Conservation (phyloP, 164 flowering plant species). For the Liquidambar formosana region DNA sequence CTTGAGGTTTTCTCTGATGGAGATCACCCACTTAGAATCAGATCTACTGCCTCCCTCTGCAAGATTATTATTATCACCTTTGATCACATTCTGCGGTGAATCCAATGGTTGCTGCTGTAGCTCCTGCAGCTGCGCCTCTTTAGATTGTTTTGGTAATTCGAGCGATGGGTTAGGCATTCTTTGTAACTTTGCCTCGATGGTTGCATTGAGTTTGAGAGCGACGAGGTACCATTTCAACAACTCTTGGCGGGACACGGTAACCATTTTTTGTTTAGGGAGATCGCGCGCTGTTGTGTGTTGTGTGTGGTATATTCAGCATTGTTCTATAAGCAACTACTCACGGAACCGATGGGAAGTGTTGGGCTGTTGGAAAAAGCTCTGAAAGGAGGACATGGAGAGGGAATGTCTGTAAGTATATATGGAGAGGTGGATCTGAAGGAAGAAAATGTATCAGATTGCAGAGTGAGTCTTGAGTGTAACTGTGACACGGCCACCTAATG, state of each 20-base stretch:
- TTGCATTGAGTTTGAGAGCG: slow-evolving; percentile 65
- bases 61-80: slow-evolving; percentile 8
- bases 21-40: slow-evolving; percentile 63
- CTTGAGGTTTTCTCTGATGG: slow-evolving; percentile 64
- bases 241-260: slow-evolving; percentile 70
- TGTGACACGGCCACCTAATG: too few relatives aligned
- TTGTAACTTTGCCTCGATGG: slow-evolving; percentile 30
- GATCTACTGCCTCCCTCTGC: slow-evolving; percentile 28
- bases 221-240: slow-evolving; percentile 69
- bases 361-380: too few relatives aligned
- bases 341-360: too few relatives aligned
- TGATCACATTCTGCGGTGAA: slow-evolving; percentile 15
- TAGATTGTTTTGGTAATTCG: slow-evolving; percentile 19
- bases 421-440: too few relatives aligned
- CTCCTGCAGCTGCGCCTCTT: slow-evolving; percentile 21
- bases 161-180: slow-evolving; percentile 12
- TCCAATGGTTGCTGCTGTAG: slow-evolving; percentile 26
- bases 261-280: too few relatives aligned
- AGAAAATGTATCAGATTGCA: too few relatives aligned
- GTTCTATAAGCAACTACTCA: too few relatives aligned
- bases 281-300: too few relatives aligned
- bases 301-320: too few relatives aligned
- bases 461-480: too few relatives aligned
- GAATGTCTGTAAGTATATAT: too few relatives aligned
- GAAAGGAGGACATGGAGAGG: too few relatives aligned